These are phyloP conservation scores for Hexamita inflata DNA, from an alignment of 208 protist species.

Conservation along the genomic window DNA sequence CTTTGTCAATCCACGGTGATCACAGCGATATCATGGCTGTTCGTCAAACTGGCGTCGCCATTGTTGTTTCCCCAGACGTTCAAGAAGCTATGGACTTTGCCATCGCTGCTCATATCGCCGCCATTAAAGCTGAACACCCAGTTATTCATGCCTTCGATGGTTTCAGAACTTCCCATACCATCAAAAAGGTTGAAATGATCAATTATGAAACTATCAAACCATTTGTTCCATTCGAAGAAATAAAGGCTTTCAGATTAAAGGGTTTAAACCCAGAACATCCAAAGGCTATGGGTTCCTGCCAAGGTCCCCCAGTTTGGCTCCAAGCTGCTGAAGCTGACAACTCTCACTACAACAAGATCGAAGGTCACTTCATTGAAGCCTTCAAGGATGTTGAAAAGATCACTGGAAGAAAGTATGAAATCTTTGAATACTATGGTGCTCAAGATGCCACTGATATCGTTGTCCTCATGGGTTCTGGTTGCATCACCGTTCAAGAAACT, in stretches of 20 bases:
- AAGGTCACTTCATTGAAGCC: not conserved
- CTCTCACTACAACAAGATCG: slow-evolving; percentile 6
- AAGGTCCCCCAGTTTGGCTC: not conserved
- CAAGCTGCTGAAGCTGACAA: slow-evolving; percentile 21
- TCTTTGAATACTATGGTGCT: slow-evolving; percentile 35
- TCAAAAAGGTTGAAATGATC: slow-evolving; percentile 33
- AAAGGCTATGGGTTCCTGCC: not conserved
- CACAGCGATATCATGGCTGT: slow-evolving; percentile 52
- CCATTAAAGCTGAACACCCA: slow-evolving; percentile 42
- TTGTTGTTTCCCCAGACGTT: slow-evolving; percentile 45
- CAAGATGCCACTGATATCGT: slow-evolving; percentile 27
- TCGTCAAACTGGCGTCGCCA: slow-evolving; percentile 28
- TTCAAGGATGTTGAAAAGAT: slow-evolving; percentile 14
- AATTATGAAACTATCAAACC: not conserved
- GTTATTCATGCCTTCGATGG: slow-evolving; percentile 54
- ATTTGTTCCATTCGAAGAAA: not conserved
- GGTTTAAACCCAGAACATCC: slow-evolving; percentile 16
- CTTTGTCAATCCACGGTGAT: slow-evolving; percentile 52
- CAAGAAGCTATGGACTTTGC: slow-evolving; percentile 53
- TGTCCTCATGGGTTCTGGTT: slow-evolving; percentile 33
- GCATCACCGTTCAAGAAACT: not conserved
- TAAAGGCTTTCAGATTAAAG: not conserved
- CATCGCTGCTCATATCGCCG: slow-evolving; percentile 49
- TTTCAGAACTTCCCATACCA: slow-evolving; percentile 44
- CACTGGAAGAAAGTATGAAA: slow-evolving; percentile 10